Conservation (phyloP, 1,284 basidiomycete species). For the Boletellus deceptivus region DNA sequence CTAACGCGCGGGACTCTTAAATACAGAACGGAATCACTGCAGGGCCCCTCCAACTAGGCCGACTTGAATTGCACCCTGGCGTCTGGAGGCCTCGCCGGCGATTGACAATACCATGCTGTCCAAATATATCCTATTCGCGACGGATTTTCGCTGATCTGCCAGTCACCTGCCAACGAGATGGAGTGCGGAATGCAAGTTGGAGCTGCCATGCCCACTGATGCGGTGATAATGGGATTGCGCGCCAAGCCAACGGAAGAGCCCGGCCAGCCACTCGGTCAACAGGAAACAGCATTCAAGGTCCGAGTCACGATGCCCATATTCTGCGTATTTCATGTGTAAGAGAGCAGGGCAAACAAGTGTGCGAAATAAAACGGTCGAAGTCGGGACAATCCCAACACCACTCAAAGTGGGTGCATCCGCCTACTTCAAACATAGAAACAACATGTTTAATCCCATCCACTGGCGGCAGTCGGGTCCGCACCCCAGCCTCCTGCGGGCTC, state of each 20-base stretch:
- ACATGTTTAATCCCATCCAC: slow-evolving; percentile 57
- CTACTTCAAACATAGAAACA: slow-evolving; percentile 5
- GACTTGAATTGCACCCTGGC: too few relatives aligned
- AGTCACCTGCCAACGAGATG: background rate
- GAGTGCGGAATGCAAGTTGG: background rate
- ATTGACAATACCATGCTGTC: too few relatives aligned
- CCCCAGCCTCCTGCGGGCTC: slow-evolving; percentile 69
- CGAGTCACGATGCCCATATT: slow-evolving; percentile 5
- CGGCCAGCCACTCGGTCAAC: too few relatives aligned
- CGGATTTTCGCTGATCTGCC: background rate
- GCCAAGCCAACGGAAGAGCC: too few relatives aligned
- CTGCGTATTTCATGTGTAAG: slow-evolving; percentile 17
- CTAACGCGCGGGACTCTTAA: too few relatives aligned
- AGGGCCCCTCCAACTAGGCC: too few relatives aligned
- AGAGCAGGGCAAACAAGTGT: slow-evolving; percentile 18
- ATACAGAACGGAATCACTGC: too few relatives aligned
- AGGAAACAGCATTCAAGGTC: too few relatives aligned
- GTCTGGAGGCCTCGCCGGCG: too few relatives aligned
- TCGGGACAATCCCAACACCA: slow-evolving; percentile 11
- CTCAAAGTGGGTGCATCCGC: background rate
- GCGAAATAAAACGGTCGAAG: background rate
- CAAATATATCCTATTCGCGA: too few relatives aligned
- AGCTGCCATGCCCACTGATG: background rate
- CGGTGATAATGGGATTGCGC: too few relatives aligned
- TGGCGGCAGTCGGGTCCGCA: slow-evolving; percentile 39